Percentiles rank a stretch among this genome's conserved stretches.
Conservation (phyloP, 352 stramenopile genomes). For the Phytophthora chlamydospora region DNA sequence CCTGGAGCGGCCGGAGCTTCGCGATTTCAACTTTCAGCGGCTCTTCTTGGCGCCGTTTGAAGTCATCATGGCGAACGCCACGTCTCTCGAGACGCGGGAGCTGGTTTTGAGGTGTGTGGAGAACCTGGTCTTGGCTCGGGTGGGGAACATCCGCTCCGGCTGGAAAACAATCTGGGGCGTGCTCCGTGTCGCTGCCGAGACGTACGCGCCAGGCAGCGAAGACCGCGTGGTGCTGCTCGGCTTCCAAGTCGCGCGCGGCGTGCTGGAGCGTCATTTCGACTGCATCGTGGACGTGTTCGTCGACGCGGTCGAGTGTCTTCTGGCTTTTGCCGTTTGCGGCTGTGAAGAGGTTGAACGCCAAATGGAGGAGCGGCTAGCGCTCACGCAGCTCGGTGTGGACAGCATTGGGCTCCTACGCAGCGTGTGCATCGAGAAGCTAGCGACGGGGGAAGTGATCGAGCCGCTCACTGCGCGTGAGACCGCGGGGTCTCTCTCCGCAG, state of each 20-base stretch:
- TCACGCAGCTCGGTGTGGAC: slow-evolving; percentile 77
- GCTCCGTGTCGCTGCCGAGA: slow-evolving; percentile 86
- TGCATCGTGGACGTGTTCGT: slow-evolving; percentile 82
- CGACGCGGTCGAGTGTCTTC: slow-evolving; percentile 77
- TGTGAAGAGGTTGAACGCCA: slow-evolving; percentile 66
- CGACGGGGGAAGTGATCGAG: slow-evolving; percentile 79
- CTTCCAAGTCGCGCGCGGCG: slow-evolving; percentile 87
- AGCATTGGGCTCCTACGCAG: slow-evolving; percentile 64
- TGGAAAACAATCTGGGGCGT: slow-evolving; percentile 96
- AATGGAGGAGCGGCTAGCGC: slow-evolving; percentile 51
- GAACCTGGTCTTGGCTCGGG: slow-evolving; percentile 91
- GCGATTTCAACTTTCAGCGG: slow-evolving; percentile 99
- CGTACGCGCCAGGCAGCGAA: slow-evolving; percentile 69
- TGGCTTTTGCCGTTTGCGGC: slow-evolving; percentile 82
- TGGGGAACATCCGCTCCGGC: slow-evolving; percentile 90
- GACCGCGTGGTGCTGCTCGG: slow-evolving; percentile 87
- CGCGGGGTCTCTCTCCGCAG: slow-evolving; percentile 16
- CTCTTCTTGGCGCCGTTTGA: slow-evolving; percentile 98
- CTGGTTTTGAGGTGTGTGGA: slow-evolving; percentile 92
- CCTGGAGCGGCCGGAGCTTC: slow-evolving; percentile 97
- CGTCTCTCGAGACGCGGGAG: slow-evolving; percentile 86
- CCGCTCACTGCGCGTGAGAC: slow-evolving; percentile 30
- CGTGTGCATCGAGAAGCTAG: slow-evolving; percentile 79
- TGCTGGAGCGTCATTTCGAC: slow-evolving; percentile 80
- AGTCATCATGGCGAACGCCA: slow-evolving; percentile 90